phyloP scores from a whole-genome alignment of 2,329 filamentous ascomycete species.

The Diaporthe velutina region DNA sequence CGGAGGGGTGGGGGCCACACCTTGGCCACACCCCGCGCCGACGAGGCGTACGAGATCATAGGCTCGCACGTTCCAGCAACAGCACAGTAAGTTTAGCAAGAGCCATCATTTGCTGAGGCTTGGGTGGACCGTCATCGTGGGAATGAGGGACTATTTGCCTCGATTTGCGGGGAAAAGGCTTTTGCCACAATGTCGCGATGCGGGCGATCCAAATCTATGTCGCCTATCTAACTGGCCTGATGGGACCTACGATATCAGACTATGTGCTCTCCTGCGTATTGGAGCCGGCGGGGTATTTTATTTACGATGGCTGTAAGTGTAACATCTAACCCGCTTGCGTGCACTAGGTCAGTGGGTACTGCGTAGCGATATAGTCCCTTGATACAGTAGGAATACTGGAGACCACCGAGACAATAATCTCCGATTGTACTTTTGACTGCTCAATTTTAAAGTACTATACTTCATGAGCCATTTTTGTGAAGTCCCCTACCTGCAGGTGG shows the following conservation, averaged over 20 bases:
- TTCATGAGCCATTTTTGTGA: background rate
- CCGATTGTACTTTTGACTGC: background rate
- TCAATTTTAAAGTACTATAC: background rate
- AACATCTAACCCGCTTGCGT: slow-evolving; percentile 25
- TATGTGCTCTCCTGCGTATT: slow-evolving; percentile 4
- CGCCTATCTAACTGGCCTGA: background rate
- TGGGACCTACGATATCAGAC: background rate
- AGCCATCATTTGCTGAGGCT: background rate
- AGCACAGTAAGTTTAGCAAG: background rate
- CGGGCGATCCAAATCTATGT: background rate
- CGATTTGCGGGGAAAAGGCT: background rate
- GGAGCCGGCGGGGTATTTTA: background rate
- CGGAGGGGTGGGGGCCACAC: slow-evolving; percentile 1
- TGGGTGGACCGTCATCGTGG: background rate
- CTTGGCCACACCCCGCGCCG: background rate
- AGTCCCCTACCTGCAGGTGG: background rate
- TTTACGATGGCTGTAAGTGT: background rate
- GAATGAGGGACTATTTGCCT: background rate
- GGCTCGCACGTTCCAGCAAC: background rate
- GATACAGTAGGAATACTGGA: background rate
- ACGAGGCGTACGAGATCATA: background rate
- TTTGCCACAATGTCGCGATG: slow-evolving; percentile 23
- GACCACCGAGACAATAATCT: slow-evolving; percentile 5
- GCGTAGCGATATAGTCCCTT: background rate
- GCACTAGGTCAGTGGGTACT: slow-evolving; percentile 10